Evolutionary conservation across 148 eudicot genomes (phyloP), one percentile per base, ranked within the genome.

Genomic region (Fagopyrum homotropicum): DNA sequence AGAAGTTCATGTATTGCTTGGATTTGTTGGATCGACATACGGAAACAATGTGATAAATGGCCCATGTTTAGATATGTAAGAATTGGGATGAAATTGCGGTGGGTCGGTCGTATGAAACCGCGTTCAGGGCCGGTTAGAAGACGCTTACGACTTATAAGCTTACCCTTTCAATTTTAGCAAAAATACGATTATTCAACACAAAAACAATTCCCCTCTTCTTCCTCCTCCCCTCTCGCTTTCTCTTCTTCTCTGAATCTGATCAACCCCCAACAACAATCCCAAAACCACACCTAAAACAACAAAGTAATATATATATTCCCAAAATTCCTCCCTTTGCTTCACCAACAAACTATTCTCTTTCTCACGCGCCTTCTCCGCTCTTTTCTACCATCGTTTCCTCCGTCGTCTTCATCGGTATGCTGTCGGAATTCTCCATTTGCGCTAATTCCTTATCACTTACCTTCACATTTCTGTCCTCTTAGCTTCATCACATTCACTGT

Each of bases 371-470:
- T 19, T 57, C 63, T 57, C 63, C 29, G 7, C 70, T 66, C 71
- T 66, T 46, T 66, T 66, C 30, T 66, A 12, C 71, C 71, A 40
- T 66, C 71, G 71, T 40, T 66, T 40, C 30, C n/a, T 66, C 71
- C 71, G 71, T 43, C 71, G 4, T 14, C 46, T 66, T 66, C 46
- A 66, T 66, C 71, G 71, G 71, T 66, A 40, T 12, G 71, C 46
- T 40, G 9, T 43, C 71, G 19, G 47, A 66, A 6, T n/a, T 40
- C 40, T 35, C 9, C 71, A 12, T 66, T 66, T 43, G 5, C 47
- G 17, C 71, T 40, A 40, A 66, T 66, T 43, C 43, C 46, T 40
- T 12, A 12, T 11, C 45, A 29, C 9, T 63, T 14, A 4, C 6
- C 46, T 9, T 66, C 9, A 2, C 17, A 35, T 40, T 66, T 66